Percentiles rank a stretch among this genome's conserved stretches.
Conservation (phyloP, 805 yeast genomes). For the Groenewaldozyma salmanticensis region DNA sequence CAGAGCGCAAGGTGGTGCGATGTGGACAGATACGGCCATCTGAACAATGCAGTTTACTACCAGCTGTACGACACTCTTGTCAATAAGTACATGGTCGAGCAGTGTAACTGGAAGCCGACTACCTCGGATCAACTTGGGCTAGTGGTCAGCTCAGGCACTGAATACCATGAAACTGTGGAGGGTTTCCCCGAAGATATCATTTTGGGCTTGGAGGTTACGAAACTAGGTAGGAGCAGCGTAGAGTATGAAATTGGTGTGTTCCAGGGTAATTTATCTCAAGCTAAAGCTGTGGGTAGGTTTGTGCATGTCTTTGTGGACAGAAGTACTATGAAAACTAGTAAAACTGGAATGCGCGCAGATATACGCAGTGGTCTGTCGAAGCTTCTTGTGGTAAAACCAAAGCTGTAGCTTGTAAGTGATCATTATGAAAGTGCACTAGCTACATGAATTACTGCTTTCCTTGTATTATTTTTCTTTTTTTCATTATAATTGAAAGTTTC, state of each 20-base stretch:
- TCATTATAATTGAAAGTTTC: too few relatives aligned
- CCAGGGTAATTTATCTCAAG: constrained; percentile 16
- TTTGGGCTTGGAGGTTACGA: constrained; percentile 20
- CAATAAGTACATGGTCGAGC: constrained; percentile 16
- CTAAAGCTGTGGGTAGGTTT: constrained; percentile 21
- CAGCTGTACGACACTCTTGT: constrained; percentile 14
- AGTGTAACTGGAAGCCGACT: constrained; percentile 15
- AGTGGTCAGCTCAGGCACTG: constrained; percentile 21
- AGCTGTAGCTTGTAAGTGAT: neutral
- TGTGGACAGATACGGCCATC: constrained; percentile 22
- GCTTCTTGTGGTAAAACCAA: constrained; percentile 1
- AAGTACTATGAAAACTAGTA: constrained; percentile 16
- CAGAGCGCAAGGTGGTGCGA: constrained; percentile 21
- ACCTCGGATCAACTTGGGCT: constrained; percentile 16
- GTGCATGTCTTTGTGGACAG: constrained; percentile 23
- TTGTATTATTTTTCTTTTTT: too few relatives aligned
- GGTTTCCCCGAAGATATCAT: constrained; percentile 22
- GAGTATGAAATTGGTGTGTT: constrained; percentile 24
- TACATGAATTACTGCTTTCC: too few relatives aligned
- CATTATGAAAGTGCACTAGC: too few relatives aligned
- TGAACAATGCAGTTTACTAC: constrained; percentile 23
- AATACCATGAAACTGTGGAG: constrained; percentile 19
- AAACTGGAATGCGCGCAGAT: constrained; percentile 12
- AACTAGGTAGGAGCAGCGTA: constrained; percentile 21
- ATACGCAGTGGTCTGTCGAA: constrained; percentile 10